Conservation (phyloP, 2,329 filamentous ascomycete species). For the Stemphylium vesicarium region DNA sequence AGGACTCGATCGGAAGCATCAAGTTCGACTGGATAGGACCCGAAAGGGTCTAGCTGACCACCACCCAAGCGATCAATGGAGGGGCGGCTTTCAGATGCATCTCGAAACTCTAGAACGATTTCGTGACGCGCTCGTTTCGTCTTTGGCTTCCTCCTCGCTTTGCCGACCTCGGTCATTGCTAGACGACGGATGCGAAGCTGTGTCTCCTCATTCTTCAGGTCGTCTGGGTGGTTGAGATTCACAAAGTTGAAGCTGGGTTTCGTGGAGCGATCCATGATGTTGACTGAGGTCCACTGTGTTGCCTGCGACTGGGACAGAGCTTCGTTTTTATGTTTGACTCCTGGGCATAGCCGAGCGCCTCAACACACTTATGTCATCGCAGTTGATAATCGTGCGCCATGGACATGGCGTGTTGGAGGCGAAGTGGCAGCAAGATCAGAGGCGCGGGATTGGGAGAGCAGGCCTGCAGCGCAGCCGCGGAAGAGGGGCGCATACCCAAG, state of each 20-base stretch:
- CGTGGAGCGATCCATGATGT: constrained; percentile 31
- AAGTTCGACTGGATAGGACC: constrained; percentile 33
- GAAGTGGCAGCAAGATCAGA: constrained; percentile 10
- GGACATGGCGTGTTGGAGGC: constrained; percentile 2
- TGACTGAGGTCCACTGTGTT: not conserved
- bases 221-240: constrained; percentile 40
- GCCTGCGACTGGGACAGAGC: not conserved
- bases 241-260: constrained; percentile 40
- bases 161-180: constrained; percentile 44
- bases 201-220: constrained; percentile 40
- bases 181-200: constrained; percentile 41
- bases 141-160: constrained; percentile 34
- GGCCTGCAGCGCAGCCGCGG: constrained; percentile 9
- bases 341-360: not conserved
- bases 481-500: constrained; percentile 4
- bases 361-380: constrained; percentile 13
- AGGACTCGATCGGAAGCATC: constrained; percentile 30
- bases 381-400: constrained; percentile 2
- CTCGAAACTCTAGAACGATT: constrained; percentile 35
- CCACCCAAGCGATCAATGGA: constrained; percentile 28
- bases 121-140: constrained; percentile 34
- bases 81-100: constrained; percentile 11
- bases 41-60: constrained; percentile 34
- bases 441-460: constrained; percentile 3
- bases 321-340: constrained; percentile 5